phyloP scores from a whole-genome alignment of 1,139 yeast genomes.

The Magnusiomyces clavatus region DNA sequence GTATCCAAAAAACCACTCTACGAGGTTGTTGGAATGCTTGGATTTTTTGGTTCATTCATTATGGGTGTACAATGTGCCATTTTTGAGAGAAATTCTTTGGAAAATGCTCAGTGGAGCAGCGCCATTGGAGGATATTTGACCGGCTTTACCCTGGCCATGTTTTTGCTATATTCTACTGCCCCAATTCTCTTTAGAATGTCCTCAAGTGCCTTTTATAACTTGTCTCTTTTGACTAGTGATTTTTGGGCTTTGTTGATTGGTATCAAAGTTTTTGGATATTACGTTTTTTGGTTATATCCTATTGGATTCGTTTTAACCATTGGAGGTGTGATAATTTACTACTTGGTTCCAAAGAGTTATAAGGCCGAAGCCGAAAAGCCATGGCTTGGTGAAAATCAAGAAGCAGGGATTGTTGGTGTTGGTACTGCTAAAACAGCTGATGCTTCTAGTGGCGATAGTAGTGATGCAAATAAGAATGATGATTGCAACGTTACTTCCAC shows the following conservation, averaged over 20 bases:
- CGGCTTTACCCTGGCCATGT: constrained; percentile 36
- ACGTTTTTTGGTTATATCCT: constrained; percentile 40
- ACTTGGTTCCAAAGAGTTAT: constrained; percentile 31
- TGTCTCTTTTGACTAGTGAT: constrained; percentile 37
- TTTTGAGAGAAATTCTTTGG: constrained; percentile 34
- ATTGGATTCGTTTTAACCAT: constrained; percentile 39
- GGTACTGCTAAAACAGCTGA: constrained; percentile 31
- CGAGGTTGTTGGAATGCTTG: constrained; percentile 38
- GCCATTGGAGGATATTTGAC: constrained; percentile 37
- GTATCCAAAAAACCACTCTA: constrained; percentile 40
- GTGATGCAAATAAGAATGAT: no score
- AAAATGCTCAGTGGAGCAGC: constrained; percentile 34
- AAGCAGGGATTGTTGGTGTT: constrained; percentile 34
- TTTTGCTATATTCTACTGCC: constrained; percentile 35
- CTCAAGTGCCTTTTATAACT: constrained; percentile 40
- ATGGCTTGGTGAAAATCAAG: constrained; percentile 38
- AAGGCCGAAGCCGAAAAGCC: constrained; percentile 38
- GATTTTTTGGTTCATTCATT: constrained; percentile 36
- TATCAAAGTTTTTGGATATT: constrained; percentile 37
- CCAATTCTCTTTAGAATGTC: constrained; percentile 40
- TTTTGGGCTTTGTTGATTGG: constrained; percentile 41
- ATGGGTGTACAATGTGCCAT: constrained; percentile 39
- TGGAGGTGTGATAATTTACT: constrained; percentile 36
- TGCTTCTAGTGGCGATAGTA: background rate
- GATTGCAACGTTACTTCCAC: no score